Evolutionary conservation across 1,284 basidiomycete species (phyloP).

Genomic region (Tremellales sp.): DNA sequence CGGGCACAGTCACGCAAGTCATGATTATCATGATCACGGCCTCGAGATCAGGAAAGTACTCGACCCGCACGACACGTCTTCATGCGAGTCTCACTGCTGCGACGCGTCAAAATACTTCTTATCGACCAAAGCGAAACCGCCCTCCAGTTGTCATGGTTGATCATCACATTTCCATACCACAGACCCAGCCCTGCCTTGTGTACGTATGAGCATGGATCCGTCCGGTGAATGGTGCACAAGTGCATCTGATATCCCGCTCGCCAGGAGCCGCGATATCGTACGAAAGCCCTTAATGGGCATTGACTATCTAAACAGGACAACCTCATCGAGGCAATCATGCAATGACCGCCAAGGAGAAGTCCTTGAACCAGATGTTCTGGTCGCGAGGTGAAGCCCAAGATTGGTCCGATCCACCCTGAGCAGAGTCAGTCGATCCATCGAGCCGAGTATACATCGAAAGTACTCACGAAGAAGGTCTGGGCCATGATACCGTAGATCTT

Average conservation of each 20-base stretch:
- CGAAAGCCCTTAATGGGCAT: not conserved
- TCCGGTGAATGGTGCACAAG: not conserved
- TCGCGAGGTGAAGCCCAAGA: constrained; percentile 57
- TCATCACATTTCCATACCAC: too few relatives aligned
- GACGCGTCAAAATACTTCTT: too few relatives aligned
- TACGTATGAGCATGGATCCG: too few relatives aligned
- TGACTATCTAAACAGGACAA: not conserved
- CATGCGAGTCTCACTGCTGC: too few relatives aligned
- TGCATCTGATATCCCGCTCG: not conserved
- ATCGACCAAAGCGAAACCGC: too few relatives aligned
- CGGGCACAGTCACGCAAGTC: constrained; percentile 1
- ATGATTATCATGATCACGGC: not conserved
- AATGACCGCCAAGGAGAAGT: constrained; percentile 61
- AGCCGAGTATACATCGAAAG: constrained; percentile 18
- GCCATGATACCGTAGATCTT: constrained; percentile 60
- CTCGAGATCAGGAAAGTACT: too few relatives aligned
- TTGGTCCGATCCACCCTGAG: constrained; percentile 27
- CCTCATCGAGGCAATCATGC: constrained; percentile 24
- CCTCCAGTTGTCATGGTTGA: too few relatives aligned
- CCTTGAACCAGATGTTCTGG: constrained; percentile 60
- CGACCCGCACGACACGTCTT: too few relatives aligned
- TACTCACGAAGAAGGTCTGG: constrained; percentile 69
- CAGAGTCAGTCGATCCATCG: not conserved
- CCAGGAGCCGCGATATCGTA: not conserved
- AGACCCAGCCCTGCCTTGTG: too few relatives aligned